A percentile compares a stretch with the other conserved stretches of the same genome.
phyloP scores from a whole-genome alignment of 2,329 filamentous ascomycete genomes.

The Trichoderma koningiopsis region DNA sequence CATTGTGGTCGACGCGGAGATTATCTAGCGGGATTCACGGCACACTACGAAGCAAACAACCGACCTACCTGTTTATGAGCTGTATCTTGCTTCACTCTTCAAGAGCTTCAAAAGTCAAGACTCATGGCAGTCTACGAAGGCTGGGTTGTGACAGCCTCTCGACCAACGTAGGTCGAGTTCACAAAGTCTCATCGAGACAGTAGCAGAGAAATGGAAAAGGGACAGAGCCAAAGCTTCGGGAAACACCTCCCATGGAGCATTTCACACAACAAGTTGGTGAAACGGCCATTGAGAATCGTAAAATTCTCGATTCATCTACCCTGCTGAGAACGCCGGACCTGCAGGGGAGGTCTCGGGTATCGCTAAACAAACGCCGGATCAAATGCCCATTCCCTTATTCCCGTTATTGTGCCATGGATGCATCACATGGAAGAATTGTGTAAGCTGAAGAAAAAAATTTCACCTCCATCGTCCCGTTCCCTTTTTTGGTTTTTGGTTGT shows the following conservation, averaged over 20 bases:
- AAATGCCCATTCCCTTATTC: slow-evolving; percentile 41
- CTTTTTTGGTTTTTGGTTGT: slow-evolving; percentile 27
- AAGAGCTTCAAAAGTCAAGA: neutral
- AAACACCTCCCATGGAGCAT: slow-evolving; percentile 75
- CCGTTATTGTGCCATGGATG: slow-evolving; percentile 29
- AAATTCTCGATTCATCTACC: slow-evolving; percentile 50
- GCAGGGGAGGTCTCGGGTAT: slow-evolving; percentile 34
- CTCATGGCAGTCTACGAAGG: slow-evolving; percentile 9
- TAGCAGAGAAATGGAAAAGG: neutral
- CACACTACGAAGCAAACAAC: slow-evolving; percentile 12
- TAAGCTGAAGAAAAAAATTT: slow-evolving; percentile 11
- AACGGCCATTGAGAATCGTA: slow-evolving; percentile 69
- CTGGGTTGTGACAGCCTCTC: slow-evolving; percentile 18
- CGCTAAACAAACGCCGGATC: slow-evolving; percentile 43
- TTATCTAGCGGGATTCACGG: slow-evolving; percentile 68
- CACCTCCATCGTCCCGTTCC: slow-evolving; percentile 28
- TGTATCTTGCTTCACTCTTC: neutral
- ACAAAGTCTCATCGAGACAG: slow-evolving; percentile 21
- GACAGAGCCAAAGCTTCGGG: slow-evolving; percentile 56
- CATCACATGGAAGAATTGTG: slow-evolving; percentile 25
- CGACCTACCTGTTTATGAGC: slow-evolving; percentile 19
- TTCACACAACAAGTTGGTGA: slow-evolving; percentile 63
- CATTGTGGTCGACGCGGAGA: slow-evolving; percentile 77
- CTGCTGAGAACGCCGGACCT: slow-evolving; percentile 40
- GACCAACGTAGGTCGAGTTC: slow-evolving; percentile 15